Percentiles rank a stretch among this genome's conserved stretches.
Evolutionary conservation across 805 yeast species (phyloP).

Genomic region (Diddensiella transvaalensis): DNA sequence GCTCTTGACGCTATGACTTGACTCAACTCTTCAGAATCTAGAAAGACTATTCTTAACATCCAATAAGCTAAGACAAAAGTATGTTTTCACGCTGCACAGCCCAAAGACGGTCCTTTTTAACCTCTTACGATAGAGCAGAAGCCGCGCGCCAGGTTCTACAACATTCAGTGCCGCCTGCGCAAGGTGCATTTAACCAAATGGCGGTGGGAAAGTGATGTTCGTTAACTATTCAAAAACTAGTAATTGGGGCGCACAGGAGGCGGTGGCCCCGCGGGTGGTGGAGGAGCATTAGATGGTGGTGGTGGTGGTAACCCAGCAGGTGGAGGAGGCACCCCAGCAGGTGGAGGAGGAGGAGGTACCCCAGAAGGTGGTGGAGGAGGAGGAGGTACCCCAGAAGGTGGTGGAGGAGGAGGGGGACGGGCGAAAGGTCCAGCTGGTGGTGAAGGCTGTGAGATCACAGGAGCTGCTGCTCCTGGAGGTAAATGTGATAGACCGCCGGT

Average conservation of each 20-base stretch:
- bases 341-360: conserved; percentile 15
- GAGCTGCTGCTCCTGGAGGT: conserved; percentile 11
- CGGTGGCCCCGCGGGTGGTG: conserved; percentile 6
- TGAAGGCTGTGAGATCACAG: conserved; percentile 4
- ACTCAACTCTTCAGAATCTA: too few relatives aligned
- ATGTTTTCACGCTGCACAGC: neutral
- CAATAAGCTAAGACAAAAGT: conserved; percentile 17
- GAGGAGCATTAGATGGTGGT: conserved; percentile 6
- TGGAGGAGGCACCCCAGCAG: conserved; percentile 16
- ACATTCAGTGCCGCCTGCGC: conserved; percentile 16
- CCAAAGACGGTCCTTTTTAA: neutral
- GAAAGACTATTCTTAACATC: conserved; percentile 17
- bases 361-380: conserved; percentile 10
- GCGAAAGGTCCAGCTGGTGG: conserved; percentile 5
- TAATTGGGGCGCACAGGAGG: conserved; percentile 6
- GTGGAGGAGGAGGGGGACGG: conserved; percentile 6
- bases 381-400: conserved; percentile 7
- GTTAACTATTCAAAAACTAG: neutral
- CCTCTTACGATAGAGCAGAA: conserved; percentile 9
- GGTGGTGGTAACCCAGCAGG: conserved; percentile 12
- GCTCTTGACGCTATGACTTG: too few relatives aligned
- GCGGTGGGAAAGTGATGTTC: neutral
- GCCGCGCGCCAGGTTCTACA: conserved; percentile 5
- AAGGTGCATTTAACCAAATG: conserved; percentile 17
- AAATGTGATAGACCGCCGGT: conserved; percentile 6